Percentiles rank a stretch among this genome's conserved stretches.
Conservation (phyloP, 192 early-diverging fungal species). For the Podochytrium sp. region DNA sequence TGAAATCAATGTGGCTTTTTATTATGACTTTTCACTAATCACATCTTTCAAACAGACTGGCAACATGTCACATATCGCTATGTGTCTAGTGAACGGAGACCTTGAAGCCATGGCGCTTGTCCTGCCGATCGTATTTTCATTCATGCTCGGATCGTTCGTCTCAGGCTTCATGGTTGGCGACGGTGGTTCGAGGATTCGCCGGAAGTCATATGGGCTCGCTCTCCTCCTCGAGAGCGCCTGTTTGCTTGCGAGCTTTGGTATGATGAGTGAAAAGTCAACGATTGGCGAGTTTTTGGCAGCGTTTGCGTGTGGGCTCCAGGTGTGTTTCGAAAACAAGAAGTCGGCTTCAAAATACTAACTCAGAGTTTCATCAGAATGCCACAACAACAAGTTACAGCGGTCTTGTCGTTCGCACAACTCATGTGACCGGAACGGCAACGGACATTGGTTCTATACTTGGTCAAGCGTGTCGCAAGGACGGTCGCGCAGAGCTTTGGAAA, state of each 20-base stretch:
- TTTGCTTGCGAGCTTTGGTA: conserved; percentile 47
- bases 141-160: conserved; percentile 56
- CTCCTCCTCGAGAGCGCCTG: conserved; percentile 44
- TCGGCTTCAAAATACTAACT: too few relatives aligned
- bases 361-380: too few relatives aligned
- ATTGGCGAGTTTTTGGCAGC: conserved; percentile 56
- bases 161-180: conserved; percentile 57
- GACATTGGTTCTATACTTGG: conserved; percentile 66
- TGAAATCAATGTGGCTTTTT: too few relatives aligned
- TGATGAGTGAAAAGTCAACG: conserved; percentile 41
- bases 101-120: conserved; percentile 45
- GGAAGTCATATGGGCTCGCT: conserved; percentile 44
- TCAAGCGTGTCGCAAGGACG: conserved; percentile 51
- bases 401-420: conserved; percentile 58
- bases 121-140: conserved; percentile 44
- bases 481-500: conserved; percentile 52
- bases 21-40: neutral
- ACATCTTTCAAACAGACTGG: conserved; percentile 48
- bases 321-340: neutral
- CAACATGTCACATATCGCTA: conserved; percentile 50
- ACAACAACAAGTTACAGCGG: conserved; percentile 57
- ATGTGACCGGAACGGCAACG: conserved; percentile 59
- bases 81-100: conserved; percentile 46
- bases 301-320: conserved; percentile 53
- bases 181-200: conserved; percentile 54